Percentiles rank a stretch among this genome's conserved stretches.
Conservation (phyloP, 2,329 filamentous ascomycete genomes). For the Biscogniauxia marginata region DNA sequence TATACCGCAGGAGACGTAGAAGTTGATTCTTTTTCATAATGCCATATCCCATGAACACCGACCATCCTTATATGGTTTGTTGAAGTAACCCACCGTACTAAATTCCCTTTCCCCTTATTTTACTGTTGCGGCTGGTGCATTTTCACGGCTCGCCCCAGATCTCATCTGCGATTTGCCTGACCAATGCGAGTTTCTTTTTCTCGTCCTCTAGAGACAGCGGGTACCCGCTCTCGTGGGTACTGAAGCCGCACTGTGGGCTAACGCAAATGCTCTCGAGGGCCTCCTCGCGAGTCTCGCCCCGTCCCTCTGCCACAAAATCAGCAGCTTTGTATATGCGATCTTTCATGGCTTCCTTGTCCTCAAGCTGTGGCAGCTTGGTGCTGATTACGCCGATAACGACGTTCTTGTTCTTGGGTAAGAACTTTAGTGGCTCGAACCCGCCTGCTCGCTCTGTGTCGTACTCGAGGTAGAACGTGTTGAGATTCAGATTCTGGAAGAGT, state of each 20-base stretch:
- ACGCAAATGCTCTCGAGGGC: slow-evolving; percentile 67
- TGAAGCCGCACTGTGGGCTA: slow-evolving; percentile 73
- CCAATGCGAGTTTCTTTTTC: slow-evolving; percentile 69
- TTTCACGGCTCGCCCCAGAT: slow-evolving; percentile 58
- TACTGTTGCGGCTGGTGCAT: not conserved
- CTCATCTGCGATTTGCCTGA: slow-evolving; percentile 69
- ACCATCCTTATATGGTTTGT: slow-evolving; percentile 20
- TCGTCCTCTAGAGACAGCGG: slow-evolving; percentile 67
- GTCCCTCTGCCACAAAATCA: slow-evolving; percentile 67
- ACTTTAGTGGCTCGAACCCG: slow-evolving; percentile 63
- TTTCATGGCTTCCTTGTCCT: slow-evolving; percentile 65
- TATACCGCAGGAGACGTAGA: slow-evolving; percentile 9
- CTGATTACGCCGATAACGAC: slow-evolving; percentile 65
- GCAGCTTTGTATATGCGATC: slow-evolving; percentile 58
- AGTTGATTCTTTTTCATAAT: slow-evolving; percentile 27
- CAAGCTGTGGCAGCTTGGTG: slow-evolving; percentile 60
- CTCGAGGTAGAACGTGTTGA: slow-evolving; percentile 68
- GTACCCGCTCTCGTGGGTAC: slow-evolving; percentile 73
- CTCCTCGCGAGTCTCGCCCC: slow-evolving; percentile 61
- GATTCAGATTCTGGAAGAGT: slow-evolving; percentile 61
- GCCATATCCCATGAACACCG: not conserved
- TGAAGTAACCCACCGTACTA: slow-evolving; percentile 20
- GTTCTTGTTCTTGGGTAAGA: slow-evolving; percentile 59
- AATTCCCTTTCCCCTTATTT: not conserved
- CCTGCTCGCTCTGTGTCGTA: slow-evolving; percentile 66